Evolutionary conservation across 495 filamentous ascomycete genomes (phyloP), one percentile per base, ranked within the genome.

Genomic region (Choiromyces venosus): DNA sequence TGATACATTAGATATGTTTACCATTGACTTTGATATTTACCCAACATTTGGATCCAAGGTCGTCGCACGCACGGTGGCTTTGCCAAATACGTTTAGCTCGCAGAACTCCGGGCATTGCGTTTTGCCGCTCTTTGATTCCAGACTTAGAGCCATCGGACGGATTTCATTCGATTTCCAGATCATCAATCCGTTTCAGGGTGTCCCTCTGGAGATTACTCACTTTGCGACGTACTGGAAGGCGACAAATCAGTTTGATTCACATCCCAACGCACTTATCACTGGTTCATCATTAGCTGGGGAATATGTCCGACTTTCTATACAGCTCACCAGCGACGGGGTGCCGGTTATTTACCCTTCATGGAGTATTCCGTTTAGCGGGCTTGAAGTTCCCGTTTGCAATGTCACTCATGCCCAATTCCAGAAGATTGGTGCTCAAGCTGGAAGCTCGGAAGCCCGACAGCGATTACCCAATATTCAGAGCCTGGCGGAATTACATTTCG

Each of bases 151-250:
- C n/a, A 97, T 98, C 79, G 95, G 96, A 36, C 92, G 96, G 79
- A 91, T 99, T 73, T 92, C 86, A 69, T 98, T 99, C 85, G 89
- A 92, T 74, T 96, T 91, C 75, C 94, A 97, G 81, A 91, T 98
- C 42, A 97, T 99, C 80, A 97, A 96, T 81, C 94, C 95, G 2
- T 99, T 97, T 83, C 89, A 89, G 74, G 94, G 96, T n/a, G 90
- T 91, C 74, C 92, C 96, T 3, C 84, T 98, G 46, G 96, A 98
- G 81, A 97, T 99, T 69, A 96, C 94, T 1, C 92, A 97, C 76
- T 98, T 98, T 81, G 95, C 96, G 70, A 98, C 95, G 4, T 99
- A 99, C 83, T 99, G 95, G 95, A 98, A 97, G 83, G 94, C 94
- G 1, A 99, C 96, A 6, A 97, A 92, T 79, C 92, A 96, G 73